Conservation (phyloP, 768 basidiomycete genomes). For the Mycena pura region DNA sequence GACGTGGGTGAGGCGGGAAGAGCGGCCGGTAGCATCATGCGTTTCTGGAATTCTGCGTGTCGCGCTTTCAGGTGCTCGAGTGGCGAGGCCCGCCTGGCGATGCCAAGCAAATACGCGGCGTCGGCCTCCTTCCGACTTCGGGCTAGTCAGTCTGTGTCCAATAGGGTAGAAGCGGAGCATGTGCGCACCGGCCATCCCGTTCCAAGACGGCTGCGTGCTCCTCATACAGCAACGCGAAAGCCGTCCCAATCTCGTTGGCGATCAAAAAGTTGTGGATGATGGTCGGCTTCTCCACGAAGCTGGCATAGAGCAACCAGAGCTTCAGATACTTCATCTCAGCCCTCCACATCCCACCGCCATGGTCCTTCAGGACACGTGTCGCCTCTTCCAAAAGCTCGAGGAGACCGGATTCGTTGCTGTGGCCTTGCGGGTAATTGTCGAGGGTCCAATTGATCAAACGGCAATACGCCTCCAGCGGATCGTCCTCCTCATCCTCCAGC, state of each 20-base stretch:
- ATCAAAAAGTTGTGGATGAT: constrained; percentile 91
- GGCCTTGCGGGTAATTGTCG: constrained; percentile 94
- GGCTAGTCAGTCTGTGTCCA: constrained; percentile 10
- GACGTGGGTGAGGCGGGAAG: constrained; percentile 41
- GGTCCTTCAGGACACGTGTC: constrained; percentile 82
- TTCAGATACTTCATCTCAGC: constrained; percentile 88
- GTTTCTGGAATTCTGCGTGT: constrained; percentile 89
- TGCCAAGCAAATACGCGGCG: constrained; percentile 84
- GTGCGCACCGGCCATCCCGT: constrained; percentile 73
- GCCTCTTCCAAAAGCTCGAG: constrained; percentile 92
- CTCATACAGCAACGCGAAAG: constrained; percentile 85
- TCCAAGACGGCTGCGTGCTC: constrained; percentile 90
- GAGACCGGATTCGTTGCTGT: constrained; percentile 88
- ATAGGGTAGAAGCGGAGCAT: constrained; percentile 1
- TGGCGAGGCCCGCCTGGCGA: constrained; percentile 82
- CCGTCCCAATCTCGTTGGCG: constrained; percentile 89
- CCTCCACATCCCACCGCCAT: constrained; percentile 76
- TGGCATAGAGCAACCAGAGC: constrained; percentile 93
- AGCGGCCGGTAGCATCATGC: constrained; percentile 73
- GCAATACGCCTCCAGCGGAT: constrained; percentile 87
- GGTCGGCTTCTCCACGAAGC: constrained; percentile 87
- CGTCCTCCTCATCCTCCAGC: constrained; percentile 82
- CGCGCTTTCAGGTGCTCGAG: constrained; percentile 79
- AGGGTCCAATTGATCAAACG: constrained; percentile 90
- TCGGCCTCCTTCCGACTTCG: constrained; percentile 88